These are phyloP conservation scores for Globisporangium polare DNA, from an alignment of 352 stramenopile species.

Conservation along the genomic window DNA sequence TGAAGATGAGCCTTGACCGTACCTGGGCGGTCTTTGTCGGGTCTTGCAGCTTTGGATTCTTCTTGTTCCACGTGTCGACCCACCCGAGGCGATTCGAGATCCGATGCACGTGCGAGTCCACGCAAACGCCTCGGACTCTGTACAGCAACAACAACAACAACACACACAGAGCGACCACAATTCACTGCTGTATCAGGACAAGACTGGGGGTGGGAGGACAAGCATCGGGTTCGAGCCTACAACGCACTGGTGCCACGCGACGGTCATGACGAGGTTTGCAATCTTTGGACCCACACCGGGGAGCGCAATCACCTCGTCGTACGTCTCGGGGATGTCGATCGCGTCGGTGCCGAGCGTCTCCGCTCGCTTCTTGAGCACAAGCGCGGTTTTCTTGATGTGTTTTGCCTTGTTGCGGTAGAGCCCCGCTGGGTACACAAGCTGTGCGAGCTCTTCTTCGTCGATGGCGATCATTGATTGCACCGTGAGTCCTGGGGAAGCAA, in stretches of 20 bases:
- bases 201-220: too few relatives aligned
- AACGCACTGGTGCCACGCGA: slow-evolving; percentile 83
- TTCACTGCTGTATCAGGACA: neutral
- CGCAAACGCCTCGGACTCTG: slow-evolving; percentile 89
- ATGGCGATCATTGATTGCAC: slow-evolving; percentile 85
- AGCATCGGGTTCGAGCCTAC: neutral
- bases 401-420: slow-evolving; percentile 97
- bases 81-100: slow-evolving; percentile 95
- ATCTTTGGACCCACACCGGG: slow-evolving; percentile 96
- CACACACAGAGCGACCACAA: neutral
- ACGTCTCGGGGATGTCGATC: slow-evolving; percentile 88
- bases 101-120: slow-evolving; percentile 97
- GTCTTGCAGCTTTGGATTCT: slow-evolving; percentile 68
- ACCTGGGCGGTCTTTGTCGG: slow-evolving; percentile 90
- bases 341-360: slow-evolving; percentile 15
- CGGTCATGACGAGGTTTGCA: slow-evolving; percentile 91
- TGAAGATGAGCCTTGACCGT: neutral
- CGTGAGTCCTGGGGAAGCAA: slow-evolving; percentile 55
- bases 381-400: slow-evolving; percentile 86
- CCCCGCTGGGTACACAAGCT: slow-evolving; percentile 87
- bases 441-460: slow-evolving; percentile 74
- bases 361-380: slow-evolving; percentile 34
- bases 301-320: slow-evolving; percentile 87
- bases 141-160: too few relatives aligned
- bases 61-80: slow-evolving; percentile 89